Evolutionary conservation across 225 moss, liverwort and hornwort genomes (phyloP).

Genomic region (Climacium dendroides): DNA sequence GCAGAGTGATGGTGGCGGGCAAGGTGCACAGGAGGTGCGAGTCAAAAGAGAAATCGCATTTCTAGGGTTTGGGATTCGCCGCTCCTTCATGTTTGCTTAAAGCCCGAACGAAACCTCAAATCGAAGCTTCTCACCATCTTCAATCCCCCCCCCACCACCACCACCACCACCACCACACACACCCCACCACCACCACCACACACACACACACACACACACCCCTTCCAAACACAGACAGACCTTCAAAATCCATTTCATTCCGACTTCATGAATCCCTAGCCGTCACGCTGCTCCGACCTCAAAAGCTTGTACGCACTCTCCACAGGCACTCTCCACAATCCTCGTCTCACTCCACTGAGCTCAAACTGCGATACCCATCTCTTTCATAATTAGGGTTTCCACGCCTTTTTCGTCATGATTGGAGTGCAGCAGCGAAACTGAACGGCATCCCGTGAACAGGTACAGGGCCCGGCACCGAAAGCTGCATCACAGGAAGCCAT

Average conservation of each 20-base stretch:
- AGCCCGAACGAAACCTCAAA: background rate
- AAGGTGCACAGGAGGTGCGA: too few species aligned
- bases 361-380: too few species aligned
- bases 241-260: too few species aligned
- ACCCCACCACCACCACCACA: too few species aligned
- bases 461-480: background rate
- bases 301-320: background rate
- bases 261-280: background rate
- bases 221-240: background rate
- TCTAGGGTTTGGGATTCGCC: background rate
- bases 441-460: too few species aligned
- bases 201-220: too few species aligned
- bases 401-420: too few species aligned
- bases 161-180: too few species aligned
- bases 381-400: background rate
- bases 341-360: background rate
- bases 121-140: background rate
- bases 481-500: background rate
- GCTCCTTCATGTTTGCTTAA: background rate
- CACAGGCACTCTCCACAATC: background rate
- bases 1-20: too few species aligned
- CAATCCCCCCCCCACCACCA: too few species aligned
- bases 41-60: too few species aligned
- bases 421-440: background rate
- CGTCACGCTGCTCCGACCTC: too few species aligned